Conservation (phyloP, 371 early-diverging fungal genomes). For the Quaeritorhiza haematococci region DNA sequence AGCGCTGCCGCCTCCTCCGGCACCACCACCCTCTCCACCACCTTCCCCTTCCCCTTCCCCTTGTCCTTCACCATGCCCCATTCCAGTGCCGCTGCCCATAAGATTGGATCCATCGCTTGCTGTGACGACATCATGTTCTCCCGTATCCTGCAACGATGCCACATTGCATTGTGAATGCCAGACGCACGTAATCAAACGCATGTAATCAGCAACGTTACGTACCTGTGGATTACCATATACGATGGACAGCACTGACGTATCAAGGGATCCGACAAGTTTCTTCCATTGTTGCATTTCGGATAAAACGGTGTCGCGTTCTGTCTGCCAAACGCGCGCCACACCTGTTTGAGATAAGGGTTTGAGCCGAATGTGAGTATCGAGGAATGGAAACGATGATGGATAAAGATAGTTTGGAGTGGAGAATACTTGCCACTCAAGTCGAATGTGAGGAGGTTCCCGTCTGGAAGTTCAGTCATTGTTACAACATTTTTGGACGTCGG, state of each 20-base stretch:
- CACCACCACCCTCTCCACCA: conserved; percentile 15
- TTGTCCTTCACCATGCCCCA: conserved; percentile 15
- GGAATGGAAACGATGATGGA: conserved; percentile 1
- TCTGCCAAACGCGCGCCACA: conserved; percentile 66
- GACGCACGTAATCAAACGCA: no score
- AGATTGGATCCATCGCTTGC: conserved; percentile 1
- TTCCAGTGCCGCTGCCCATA: conserved; percentile 6
- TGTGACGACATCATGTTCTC: not conserved
- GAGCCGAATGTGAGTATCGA: not conserved
- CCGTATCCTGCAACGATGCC: no score
- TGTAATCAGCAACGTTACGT: no score
- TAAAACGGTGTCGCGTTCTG: conserved; percentile 48
- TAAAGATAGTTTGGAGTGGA: no score
- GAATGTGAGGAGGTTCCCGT: conserved; percentile 63
- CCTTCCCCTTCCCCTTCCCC: conserved; percentile 31
- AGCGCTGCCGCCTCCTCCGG: conserved; percentile 30
- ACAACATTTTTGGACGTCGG: no score
- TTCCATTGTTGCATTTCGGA: conserved; percentile 67
- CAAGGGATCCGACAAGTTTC: conserved; percentile 64
- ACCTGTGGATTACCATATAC: no score
- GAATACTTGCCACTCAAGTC: conserved; percentile 40
- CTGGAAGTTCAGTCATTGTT: conserved; percentile 57
- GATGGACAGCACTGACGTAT: conserved; percentile 55
- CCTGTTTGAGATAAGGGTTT: conserved; percentile 30
- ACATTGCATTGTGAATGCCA: no score